phyloP scores from a whole-genome alignment of 2,329 filamentous ascomycete genomes.

The Grosmannia serpens region DNA sequence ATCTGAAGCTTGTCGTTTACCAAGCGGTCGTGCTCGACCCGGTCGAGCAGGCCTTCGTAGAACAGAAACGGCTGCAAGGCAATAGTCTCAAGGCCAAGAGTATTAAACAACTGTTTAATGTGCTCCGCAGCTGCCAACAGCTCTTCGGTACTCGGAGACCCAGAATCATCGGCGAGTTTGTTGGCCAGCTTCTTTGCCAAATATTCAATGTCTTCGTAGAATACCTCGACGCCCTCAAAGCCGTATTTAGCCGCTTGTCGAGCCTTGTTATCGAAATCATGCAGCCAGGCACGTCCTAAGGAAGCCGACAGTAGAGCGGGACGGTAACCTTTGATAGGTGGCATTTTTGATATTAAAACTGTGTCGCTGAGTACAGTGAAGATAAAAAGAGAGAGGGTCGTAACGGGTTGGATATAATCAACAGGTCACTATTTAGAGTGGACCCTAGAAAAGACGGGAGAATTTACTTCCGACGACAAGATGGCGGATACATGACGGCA shows the following conservation, averaged over 20 bases:
- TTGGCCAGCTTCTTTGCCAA: background rate
- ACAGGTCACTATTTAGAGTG: no score
- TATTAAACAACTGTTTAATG: no score
- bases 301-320: background rate
- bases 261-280: background rate
- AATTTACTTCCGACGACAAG: no score
- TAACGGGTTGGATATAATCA: no score
- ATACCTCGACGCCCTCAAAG: background rate
- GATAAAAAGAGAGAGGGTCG: no score
- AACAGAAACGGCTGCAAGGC: conserved; percentile 50
- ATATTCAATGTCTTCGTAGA: background rate
- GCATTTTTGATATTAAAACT: no score
- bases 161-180: background rate
- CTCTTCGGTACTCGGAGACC: background rate
- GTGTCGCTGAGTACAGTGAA: no score
- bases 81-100: no score
- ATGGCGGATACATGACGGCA: no score
- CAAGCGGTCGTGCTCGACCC: conserved; percentile 33
- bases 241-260: background rate
- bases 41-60: conserved; percentile 49
- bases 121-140: no score
- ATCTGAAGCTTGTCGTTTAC: conserved; percentile 43
- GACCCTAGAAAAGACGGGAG: no score
- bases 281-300: background rate
- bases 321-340: background rate